Evolutionary conservation across 176 grass and related monocot genomes (phyloP).

Genomic region (Ananas comosus): DNA sequence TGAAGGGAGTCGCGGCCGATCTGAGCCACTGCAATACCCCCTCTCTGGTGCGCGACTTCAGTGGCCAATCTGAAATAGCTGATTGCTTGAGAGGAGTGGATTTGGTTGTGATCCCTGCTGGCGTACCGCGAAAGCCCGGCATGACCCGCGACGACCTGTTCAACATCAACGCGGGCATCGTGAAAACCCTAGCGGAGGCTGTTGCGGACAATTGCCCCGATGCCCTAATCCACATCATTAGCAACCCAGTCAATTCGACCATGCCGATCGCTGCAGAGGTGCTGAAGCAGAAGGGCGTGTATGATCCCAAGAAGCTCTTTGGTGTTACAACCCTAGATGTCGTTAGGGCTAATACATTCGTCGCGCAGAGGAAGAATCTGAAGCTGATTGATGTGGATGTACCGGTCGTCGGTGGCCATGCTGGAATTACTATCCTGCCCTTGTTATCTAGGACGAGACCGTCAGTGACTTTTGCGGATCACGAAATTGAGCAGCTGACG

Average conservation of each 20-base stretch:
- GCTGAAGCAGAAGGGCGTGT: conserved; percentile 33
- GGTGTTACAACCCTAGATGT: conserved; percentile 46
- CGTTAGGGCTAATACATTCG: conserved; percentile 36
- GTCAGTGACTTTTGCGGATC: conserved; percentile 30
- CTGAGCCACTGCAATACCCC: conserved; percentile 63
- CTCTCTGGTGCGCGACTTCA: conserved; percentile 13
- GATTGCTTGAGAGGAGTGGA: conserved; percentile 45
- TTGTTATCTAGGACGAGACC: conserved; percentile 43
- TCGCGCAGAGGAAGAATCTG: conserved; percentile 32
- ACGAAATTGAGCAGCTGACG: conserved; percentile 34
- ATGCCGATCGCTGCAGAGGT: conserved; percentile 45
- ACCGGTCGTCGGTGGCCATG: conserved; percentile 34
- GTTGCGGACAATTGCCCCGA: conserved; percentile 59
- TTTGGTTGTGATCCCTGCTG: conserved; percentile 59
- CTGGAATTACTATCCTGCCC: conserved; percentile 27
- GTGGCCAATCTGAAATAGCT: conserved; percentile 21
- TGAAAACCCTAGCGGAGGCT: conserved; percentile 42
- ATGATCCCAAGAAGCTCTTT: conserved; percentile 42
- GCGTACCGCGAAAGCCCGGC: conserved; percentile 65
- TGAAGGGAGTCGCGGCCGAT: conserved; percentile 59
- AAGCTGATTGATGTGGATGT: conserved; percentile 46
- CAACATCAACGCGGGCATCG: conserved; percentile 68
- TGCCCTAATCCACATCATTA: conserved; percentile 39
- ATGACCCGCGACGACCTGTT: conserved; percentile 79
- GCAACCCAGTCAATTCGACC: conserved; percentile 32